Evolutionary conservation across 2,329 filamentous ascomycete species (phyloP).

Genomic region (Trichoderma sp.): DNA sequence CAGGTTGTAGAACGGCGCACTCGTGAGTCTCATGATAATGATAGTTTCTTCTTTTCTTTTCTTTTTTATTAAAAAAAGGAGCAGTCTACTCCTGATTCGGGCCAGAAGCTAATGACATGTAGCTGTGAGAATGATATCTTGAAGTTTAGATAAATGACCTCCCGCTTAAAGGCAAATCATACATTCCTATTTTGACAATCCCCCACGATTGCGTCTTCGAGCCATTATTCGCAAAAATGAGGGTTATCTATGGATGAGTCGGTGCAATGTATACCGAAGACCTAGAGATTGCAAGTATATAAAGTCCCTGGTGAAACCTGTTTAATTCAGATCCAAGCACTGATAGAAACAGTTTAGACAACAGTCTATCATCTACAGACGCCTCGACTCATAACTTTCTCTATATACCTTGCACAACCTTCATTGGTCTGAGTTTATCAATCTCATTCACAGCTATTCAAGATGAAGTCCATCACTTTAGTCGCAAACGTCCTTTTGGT

Average conservation of each 20-base stretch:
- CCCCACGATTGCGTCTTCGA: background rate
- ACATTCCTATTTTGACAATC: constrained; percentile 10
- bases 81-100: background rate
- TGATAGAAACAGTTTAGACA: background rate
- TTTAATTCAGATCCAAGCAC: background rate
- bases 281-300: background rate
- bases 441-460: background rate
- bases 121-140: background rate
- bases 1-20: background rate
- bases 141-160: background rate
- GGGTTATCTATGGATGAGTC: background rate
- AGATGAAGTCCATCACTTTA: background rate
- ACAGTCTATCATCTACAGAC: background rate
- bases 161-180: background rate
- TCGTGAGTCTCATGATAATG: background rate
- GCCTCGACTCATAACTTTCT: background rate
- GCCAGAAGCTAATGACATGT: background rate
- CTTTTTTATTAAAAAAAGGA: background rate
- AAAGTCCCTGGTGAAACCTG: background rate
- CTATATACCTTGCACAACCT: background rate
- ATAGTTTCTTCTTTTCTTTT: background rate
- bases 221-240: background rate
- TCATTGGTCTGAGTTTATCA: background rate
- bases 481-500: background rate
- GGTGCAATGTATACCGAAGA: background rate